Conservation (phyloP, 768 basidiomycete genomes). For the Mycena epipterygia region DNA sequence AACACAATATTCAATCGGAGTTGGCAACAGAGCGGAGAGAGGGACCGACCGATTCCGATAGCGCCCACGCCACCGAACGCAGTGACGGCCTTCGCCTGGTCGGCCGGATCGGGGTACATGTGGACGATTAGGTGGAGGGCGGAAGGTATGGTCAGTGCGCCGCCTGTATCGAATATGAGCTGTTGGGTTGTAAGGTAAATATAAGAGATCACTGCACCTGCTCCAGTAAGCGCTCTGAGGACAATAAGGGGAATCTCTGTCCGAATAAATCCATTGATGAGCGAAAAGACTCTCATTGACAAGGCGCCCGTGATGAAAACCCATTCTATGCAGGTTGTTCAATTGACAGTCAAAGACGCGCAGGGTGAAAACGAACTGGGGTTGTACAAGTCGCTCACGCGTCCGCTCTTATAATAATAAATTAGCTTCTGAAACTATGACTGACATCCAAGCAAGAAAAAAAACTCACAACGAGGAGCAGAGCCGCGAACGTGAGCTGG, state of each 20-base stretch:
- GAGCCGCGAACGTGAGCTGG: conserved; percentile 58
- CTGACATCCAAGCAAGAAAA: background rate
- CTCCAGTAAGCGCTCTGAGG: conserved; percentile 42
- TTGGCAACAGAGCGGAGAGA: too few species aligned
- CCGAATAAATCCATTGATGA: conserved; percentile 43
- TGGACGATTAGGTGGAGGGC: conserved; percentile 64
- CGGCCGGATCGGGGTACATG: conserved; percentile 60
- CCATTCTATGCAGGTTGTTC: conserved; percentile 11
- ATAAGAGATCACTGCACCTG: too few species aligned
- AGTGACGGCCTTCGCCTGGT: conserved; percentile 63
- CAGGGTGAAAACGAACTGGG: conserved; percentile 57
- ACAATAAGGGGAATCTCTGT: too few species aligned
- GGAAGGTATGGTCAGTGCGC: conserved; percentile 65
- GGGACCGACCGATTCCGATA: too few species aligned
- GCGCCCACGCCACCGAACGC: conserved; percentile 31
- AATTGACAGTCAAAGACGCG: too few species aligned
- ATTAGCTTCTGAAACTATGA: too few species aligned
- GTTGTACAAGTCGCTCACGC: conserved; percentile 55
- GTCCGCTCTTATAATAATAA: conserved; percentile 48
- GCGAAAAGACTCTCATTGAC: conserved; percentile 57
- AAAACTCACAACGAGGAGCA: conserved; percentile 50
- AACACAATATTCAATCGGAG: conserved; percentile 40
- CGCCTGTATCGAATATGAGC: conserved; percentile 45
- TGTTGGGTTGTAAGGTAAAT: conserved; percentile 14
- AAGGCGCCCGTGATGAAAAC: conserved; percentile 42